Evolutionary conservation across 1,139 yeast genomes (phyloP).

Genomic region (Kurtzmaniella quercitrusa): DNA sequence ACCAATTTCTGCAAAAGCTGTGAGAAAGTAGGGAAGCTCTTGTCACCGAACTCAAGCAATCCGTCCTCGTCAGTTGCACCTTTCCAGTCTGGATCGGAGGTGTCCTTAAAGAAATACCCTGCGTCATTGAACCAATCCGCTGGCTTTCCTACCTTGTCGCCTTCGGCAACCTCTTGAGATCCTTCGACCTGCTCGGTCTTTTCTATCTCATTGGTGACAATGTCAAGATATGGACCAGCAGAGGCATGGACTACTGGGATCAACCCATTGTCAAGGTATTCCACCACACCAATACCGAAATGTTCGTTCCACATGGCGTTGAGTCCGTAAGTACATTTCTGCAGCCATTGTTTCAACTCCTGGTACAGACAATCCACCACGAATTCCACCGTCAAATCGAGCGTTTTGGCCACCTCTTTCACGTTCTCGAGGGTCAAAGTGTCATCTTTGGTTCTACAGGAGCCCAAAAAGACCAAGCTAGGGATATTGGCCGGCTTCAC

Average conservation of each 20-base stretch:
- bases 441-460: conserved; percentile 72
- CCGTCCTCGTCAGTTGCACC: conserved; percentile 10
- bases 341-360: conserved; percentile 51
- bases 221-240: conserved; percentile 87
- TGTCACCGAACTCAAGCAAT: conserved; percentile 14
- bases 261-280: conserved; percentile 81
- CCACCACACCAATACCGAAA: conserved; percentile 97
- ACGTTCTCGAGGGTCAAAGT: conserved; percentile 53
- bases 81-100: conserved; percentile 56
- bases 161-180: conserved; percentile 7
- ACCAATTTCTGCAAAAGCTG: conserved; percentile 38
- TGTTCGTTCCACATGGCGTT: conserved; percentile 99
- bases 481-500: conserved; percentile 27
- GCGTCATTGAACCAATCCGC: conserved; percentile 39
- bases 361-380: conserved; percentile 73
- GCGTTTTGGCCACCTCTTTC: conserved; percentile 39
- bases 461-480: conserved; percentile 72
- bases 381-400: conserved; percentile 55
- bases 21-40: conserved; percentile 38
- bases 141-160: not conserved
- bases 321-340: conserved; percentile 68
- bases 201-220: conserved; percentile 40
- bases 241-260: conserved; percentile 91
- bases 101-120: conserved; percentile 69
- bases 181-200: conserved; percentile 5